Percentiles rank a stretch among this genome's conserved stretches.
phyloP scores from a whole-genome alignment of 139 green algal genomes.

The Nannochloris sp. region DNA sequence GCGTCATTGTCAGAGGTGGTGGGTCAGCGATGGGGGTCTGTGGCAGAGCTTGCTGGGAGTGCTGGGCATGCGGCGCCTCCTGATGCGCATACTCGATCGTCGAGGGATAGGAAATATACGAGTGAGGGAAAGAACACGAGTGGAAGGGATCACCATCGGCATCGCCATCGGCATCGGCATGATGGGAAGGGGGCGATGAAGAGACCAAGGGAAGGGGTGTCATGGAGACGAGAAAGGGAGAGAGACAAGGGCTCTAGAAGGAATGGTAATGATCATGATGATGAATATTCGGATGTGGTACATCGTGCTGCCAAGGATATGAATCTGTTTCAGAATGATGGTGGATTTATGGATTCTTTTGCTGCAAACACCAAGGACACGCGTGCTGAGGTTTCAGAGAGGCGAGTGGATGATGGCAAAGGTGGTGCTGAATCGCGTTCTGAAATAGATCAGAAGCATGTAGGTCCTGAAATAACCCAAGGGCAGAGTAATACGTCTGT shows the following conservation, averaged over 20 bases:
- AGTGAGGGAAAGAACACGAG: neutral
- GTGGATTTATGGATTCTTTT: slow-evolving; percentile 60
- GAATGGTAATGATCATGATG: slow-evolving; percentile 1
- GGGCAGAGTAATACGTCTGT: slow-evolving; percentile 38
- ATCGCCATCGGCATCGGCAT: neutral
- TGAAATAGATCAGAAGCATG: no score
- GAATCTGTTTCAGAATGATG: slow-evolving; percentile 61
- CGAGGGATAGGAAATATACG: slow-evolving; percentile 3
- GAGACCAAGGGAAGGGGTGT: neutral
- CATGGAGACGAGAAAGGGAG: neutral
- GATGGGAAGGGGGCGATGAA: neutral
- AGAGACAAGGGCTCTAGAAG: slow-evolving; percentile 12
- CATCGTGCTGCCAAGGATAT: slow-evolving; percentile 33
- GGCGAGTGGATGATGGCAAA: slow-evolving; percentile 2
- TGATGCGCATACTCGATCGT: slow-evolving; percentile 16
- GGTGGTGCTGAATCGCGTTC: neutral
- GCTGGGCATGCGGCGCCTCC: slow-evolving; percentile 38
- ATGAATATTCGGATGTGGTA: slow-evolving; percentile 7
- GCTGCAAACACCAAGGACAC: slow-evolving; percentile 5
- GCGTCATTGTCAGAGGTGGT: slow-evolving; percentile 46
- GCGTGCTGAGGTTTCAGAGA: slow-evolving; percentile 1
- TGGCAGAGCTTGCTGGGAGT: slow-evolving; percentile 42
- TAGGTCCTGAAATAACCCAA: neutral
- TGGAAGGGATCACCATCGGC: neutral
- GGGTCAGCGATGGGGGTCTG: slow-evolving; percentile 69